Evolutionary conservation across 805 yeast genomes (phyloP).

Genomic region (Danielozyma ontarioensis): DNA sequence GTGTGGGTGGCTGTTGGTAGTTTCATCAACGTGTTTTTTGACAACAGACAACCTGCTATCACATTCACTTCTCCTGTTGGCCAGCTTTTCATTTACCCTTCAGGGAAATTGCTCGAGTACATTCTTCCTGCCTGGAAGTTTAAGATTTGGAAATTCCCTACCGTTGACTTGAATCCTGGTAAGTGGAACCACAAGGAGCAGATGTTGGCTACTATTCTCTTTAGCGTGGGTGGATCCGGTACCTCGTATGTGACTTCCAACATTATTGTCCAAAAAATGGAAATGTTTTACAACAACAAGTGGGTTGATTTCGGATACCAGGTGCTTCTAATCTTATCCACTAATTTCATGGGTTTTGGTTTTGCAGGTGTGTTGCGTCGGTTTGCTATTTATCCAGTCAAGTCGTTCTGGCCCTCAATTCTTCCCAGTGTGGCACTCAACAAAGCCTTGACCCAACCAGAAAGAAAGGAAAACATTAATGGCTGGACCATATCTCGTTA

Average conservation of each 20-base stretch:
- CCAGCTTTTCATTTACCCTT: conserved; percentile 9
- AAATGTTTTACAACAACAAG: conserved; percentile 3
- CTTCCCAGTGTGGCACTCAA: conserved; percentile 26
- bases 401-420: conserved; percentile 48
- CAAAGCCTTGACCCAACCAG: conserved; percentile 20
- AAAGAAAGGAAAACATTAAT: conserved; percentile 22
- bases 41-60: conserved; percentile 8
- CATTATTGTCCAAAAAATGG: conserved; percentile 8
- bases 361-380: conserved; percentile 24
- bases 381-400: conserved; percentile 44
- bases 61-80: conserved; percentile 5
- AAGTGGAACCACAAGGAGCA: conserved; percentile 65
- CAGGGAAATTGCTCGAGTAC: conserved; percentile 5
- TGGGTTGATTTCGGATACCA: conserved; percentile 21
- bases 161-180: conserved; percentile 26
- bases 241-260: conserved; percentile 7
- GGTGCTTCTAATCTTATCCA: conserved; percentile 16
- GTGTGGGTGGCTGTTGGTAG: conserved; percentile 8
- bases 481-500: conserved; percentile 30
- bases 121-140: conserved; percentile 6
- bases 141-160: conserved; percentile 2
- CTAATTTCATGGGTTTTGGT: conserved; percentile 26
- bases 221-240: conserved; percentile 4
- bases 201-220: conserved; percentile 47
- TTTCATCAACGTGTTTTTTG: conserved; percentile 8